These are phyloP conservation scores for Tephrocybe sp. DNA, from an alignment of 768 basidiomycete species.

Conservation along the genomic window DNA sequence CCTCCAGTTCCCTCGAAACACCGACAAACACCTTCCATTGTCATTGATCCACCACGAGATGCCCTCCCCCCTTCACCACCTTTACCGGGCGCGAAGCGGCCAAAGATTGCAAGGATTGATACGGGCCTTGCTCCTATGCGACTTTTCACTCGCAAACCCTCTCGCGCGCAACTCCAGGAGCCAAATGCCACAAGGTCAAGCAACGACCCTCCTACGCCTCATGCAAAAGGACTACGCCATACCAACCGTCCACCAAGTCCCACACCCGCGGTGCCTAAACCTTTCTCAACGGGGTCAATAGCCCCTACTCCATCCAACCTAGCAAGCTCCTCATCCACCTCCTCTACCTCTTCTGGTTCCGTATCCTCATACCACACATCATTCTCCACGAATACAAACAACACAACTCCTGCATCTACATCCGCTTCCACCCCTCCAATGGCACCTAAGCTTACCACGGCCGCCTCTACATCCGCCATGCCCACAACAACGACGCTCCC, in stretches of 20 bases:
- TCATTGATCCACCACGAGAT: conserved; percentile 3
- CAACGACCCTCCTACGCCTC: conserved; percentile 4
- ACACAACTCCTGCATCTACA: conserved; percentile 2
- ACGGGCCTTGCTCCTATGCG: conserved; percentile 5
- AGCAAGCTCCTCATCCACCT: no score
- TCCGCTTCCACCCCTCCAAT: background rate
- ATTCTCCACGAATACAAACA: background rate
- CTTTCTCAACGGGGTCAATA: background rate
- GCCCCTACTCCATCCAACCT: background rate
- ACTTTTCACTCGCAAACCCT: conserved; percentile 10
- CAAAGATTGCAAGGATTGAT: conserved; percentile 9
- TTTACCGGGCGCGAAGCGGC: background rate
- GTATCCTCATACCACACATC: no score
- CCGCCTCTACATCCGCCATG: conserved; percentile 1
- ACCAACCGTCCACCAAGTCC: background rate
- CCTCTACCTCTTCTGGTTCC: background rate
- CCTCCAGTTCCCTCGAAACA: conserved; percentile 1
- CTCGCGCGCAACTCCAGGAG: conserved; percentile 8
- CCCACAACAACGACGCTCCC: conserved; percentile 1
- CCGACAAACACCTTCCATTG: conserved; percentile 4
- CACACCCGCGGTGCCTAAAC: conserved; percentile 6
- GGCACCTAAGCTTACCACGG: background rate
- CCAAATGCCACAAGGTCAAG: background rate
- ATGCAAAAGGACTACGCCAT: background rate
- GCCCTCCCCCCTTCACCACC: background rate